phyloP scores from a whole-genome alignment of 768 basidiomycete genomes.

The Tubosaeta sp. region DNA sequence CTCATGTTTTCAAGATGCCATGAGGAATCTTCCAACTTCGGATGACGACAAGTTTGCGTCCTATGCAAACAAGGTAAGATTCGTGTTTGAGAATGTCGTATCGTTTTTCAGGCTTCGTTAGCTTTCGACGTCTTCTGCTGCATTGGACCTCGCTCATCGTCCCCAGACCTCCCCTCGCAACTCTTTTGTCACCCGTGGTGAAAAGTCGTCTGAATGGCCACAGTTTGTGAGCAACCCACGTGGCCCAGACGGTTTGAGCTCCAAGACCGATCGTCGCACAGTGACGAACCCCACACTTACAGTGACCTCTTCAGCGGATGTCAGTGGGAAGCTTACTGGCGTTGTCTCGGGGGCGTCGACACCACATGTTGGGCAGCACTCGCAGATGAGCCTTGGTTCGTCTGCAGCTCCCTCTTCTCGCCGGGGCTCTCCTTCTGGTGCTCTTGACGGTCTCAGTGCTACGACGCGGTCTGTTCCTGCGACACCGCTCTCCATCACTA shows the following conservation, averaged over 20 bases:
- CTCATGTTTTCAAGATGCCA: slow-evolving; percentile 58
- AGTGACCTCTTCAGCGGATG: slow-evolving; percentile 54
- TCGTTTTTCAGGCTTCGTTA: slow-evolving; percentile 25
- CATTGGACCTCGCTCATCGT: slow-evolving; percentile 87
- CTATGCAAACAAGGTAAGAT: slow-evolving; percentile 60
- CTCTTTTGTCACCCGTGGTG: slow-evolving; percentile 54
- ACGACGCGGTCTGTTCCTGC: slow-evolving; percentile 80
- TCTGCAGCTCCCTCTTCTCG: slow-evolving; percentile 51
- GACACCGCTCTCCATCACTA: slow-evolving; percentile 61
- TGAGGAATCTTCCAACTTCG: slow-evolving; percentile 81
- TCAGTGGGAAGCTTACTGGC: slow-evolving; percentile 39
- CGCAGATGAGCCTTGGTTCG: slow-evolving; percentile 40
- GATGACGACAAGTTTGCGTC: slow-evolving; percentile 83
- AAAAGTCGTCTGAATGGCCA: slow-evolving; percentile 90
- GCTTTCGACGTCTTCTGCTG: slow-evolving; percentile 86
- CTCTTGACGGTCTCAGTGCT: slow-evolving; percentile 55
- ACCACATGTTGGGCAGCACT: slow-evolving; percentile 59
- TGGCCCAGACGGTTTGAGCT: slow-evolving; percentile 52
- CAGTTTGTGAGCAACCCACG: slow-evolving; percentile 70
- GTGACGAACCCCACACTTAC: slow-evolving; percentile 73
- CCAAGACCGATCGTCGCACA: slow-evolving; percentile 60
- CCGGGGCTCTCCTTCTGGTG: slow-evolving; percentile 67
- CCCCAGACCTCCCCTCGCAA: slow-evolving; percentile 74
- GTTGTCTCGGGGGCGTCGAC: slow-evolving; percentile 58
- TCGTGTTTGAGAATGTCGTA: slow-evolving; percentile 1